Evolutionary conservation across 2,329 filamentous ascomycete genomes (phyloP), one percentile per base, ranked within the genome.

Genomic region (Chaetomiaceae sp.): DNA sequence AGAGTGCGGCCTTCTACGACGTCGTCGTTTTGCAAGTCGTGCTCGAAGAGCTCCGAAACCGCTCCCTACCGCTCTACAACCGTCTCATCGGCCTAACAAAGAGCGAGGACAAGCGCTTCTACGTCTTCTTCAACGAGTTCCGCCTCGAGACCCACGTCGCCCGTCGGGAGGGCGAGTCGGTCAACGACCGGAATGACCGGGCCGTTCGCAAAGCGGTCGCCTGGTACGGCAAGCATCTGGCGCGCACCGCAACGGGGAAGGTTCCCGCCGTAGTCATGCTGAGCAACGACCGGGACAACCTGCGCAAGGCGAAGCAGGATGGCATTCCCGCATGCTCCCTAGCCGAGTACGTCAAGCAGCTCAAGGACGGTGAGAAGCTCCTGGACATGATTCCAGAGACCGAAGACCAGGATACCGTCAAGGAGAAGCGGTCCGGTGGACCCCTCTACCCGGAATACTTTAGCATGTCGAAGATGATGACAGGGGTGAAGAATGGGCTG

Each of bases 41-140:
- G 5, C 79, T 98, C 12, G 93, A 98, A 67, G 93, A 98, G 70
- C 78, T 98, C 50, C 87, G 89, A 62, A 95, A 96, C 65, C 81
- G 90, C 57, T 97, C 91, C 11, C 68, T 97, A 51, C 93, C 93
- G 34, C 79, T 98, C 30, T 98, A 97, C 71, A 96, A 96, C 65
- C 86, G 93, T 32, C 73, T 98, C 40, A 81, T 97, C 56, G 83
- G 86, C 18, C 73, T 98, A 53, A 95, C 90, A 32, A 95, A 91
- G 68, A 95, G 91, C 61, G 89, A 95, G 59, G 89, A 95, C 55
- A 98, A 98, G 73, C 82, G 91, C 45, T 97, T 95, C 64, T 96
- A 97, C 62, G 88, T 98, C 42, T 98, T 98, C 65, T 97, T 97
- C 78, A 98, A 98, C 65, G 93, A 98, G 60, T 98, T 98, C 62